Evolutionary conservation across 768 basidiomycete genomes (phyloP).

Genomic region (Suillus fuscotomentosus): DNA sequence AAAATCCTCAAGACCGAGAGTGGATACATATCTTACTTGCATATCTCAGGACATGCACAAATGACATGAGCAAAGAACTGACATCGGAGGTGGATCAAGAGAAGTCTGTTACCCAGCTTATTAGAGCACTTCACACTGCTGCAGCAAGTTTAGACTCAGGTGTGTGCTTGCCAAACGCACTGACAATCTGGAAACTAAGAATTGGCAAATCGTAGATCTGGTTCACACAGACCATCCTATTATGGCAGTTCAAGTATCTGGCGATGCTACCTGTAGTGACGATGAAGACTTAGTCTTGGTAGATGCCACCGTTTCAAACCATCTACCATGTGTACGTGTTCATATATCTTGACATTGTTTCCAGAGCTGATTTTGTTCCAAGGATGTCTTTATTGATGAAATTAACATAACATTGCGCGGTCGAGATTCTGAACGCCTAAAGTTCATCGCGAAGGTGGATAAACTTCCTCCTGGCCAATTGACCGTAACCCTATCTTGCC

Average conservation of each 20-base stretch:
- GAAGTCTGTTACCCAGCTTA: conserved; percentile 51
- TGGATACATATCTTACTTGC: conserved; percentile 80
- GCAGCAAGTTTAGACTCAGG: conserved; percentile 56
- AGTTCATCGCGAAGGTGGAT: conserved; percentile 44
- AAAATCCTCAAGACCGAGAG: conserved; percentile 63
- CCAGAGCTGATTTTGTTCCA: conserved; percentile 10
- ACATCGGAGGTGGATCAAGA: conserved; percentile 49
- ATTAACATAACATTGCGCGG: conserved; percentile 61
- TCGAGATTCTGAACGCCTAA: conserved; percentile 59
- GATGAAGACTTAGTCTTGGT: conserved; percentile 67
- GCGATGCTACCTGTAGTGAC: conserved; percentile 50
- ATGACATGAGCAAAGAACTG: conserved; percentile 51
- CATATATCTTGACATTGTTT: background rate
- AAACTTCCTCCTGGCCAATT: conserved; percentile 60
- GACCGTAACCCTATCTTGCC: conserved; percentile 59
- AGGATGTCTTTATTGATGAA: conserved; percentile 65
- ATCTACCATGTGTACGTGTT: conserved; percentile 69
- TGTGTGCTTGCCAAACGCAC: conserved; percentile 24
- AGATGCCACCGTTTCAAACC: conserved; percentile 59
- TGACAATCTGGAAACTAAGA: conserved; percentile 9
- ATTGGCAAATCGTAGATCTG: conserved; percentile 48
- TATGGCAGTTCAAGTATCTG: conserved; percentile 49
- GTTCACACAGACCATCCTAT: conserved; percentile 68
- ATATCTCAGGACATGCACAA: conserved; percentile 70
- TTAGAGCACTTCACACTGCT: conserved; percentile 46